Evolutionary conservation across 768 basidiomycete species (phyloP), one percentile per base, ranked within the genome.

Genomic region (Boletus rex-veris): DNA sequence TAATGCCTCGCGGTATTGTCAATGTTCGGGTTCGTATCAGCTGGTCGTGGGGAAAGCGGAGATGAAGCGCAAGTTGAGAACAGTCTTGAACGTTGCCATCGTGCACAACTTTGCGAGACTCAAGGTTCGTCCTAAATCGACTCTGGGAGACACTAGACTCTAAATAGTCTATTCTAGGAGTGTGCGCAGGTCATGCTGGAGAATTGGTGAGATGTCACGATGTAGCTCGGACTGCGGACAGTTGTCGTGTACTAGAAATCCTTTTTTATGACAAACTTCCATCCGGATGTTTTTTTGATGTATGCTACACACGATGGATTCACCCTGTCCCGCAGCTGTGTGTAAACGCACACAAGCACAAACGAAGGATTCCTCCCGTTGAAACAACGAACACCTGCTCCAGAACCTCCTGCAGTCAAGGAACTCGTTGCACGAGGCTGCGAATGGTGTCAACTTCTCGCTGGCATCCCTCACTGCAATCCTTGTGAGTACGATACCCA

Each of bases 21-120:
- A 81, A 26, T 98, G 97, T 68, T 97, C 95, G 16, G 96, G 94
- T 12, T 72, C 84, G 1, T 97, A 88, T 69, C 78, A 83, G 56
- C 76, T 88, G 39, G 89, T 85, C 15, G 64, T 88, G 49, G 86
- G 80, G 55, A 88, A 87, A 67, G 79, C 75, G 36, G 93, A 98
- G 48, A 74, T 80, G 54, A 80, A 82, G 60, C 75, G 87, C 46
- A 86, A 80, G 69, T 64, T 98, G 60, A 77, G 84, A 57, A 94
- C 92, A 38, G 84, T 95, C 54, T 83, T 90, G 40, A 95, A 92
- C 66, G 85, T 92, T 21, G 86, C 90, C 3, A 81, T 82, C 28
- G 82, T 85, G 42, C 88, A 92, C 66, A 84, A 82, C 59, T 72
- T 93, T 47, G 62, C 67, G 28, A 76, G 88, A 52, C 71, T 92